A percentile compares a stretch with the other conserved stretches of the same genome.
These are phyloP conservation scores for Xylaria curta DNA, from an alignment of 495 filamentous ascomycete species.

Conservation along the genomic window DNA sequence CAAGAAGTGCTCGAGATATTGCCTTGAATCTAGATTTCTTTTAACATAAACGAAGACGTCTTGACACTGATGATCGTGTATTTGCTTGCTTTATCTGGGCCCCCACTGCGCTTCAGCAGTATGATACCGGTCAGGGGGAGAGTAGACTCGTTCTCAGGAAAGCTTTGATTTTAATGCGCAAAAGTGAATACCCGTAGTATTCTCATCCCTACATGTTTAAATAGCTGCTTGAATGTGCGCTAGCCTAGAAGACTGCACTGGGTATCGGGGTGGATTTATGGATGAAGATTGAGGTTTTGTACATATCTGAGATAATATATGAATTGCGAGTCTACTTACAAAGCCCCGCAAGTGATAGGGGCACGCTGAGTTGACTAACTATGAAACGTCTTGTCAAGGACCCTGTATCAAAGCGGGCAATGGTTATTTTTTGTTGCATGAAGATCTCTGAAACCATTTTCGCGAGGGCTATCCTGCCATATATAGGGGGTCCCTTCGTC, in stretches of 20 bases:
- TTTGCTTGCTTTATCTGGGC: neutral
- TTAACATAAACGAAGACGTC: too few species aligned
- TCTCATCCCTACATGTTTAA: neutral
- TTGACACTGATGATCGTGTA: too few species aligned
- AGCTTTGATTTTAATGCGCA: neutral
- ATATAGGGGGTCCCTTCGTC: too few species aligned
- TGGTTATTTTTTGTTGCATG: too few species aligned
- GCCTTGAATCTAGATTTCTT: too few species aligned
- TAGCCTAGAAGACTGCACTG: neutral
- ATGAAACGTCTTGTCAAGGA: neutral
- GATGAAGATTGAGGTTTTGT: neutral
- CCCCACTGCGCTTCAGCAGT: neutral
- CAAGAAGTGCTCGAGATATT: too few species aligned
- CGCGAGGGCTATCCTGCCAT: too few species aligned
- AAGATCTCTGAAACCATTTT: too few species aligned
- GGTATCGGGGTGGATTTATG: neutral
- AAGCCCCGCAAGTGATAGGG: too few species aligned
- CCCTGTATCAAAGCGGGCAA: too few species aligned
- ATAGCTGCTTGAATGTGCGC: neutral
- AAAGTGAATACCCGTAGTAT: neutral
- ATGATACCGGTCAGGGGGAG: neutral
- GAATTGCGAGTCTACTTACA: neutral
- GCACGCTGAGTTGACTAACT: neutral
- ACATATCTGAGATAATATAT: neutral
- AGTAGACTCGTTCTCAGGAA: neutral